Evolutionary conservation across 495 filamentous ascomycete genomes (phyloP), one percentile per base, ranked within the genome.

Genomic region (Penicillium cataractarum): DNA sequence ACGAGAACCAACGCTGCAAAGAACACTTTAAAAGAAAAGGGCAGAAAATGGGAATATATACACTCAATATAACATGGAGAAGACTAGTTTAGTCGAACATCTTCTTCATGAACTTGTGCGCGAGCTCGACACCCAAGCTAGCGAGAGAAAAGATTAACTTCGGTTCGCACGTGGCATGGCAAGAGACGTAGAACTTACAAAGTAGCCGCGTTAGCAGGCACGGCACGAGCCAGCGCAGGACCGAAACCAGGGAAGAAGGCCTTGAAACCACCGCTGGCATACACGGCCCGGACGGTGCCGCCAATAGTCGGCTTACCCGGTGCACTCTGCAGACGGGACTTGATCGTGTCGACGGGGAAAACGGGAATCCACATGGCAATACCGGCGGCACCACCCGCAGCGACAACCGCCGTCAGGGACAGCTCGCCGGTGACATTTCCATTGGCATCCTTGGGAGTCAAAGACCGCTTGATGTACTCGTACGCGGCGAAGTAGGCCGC

Each of bases 361-460:
- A 99, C 93, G 26, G 96, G 92, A 62, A 97, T 91, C 95, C 95
- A 99, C 96, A 99, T 99, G 24, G 95, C 93, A 51, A 99, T 87
- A 68, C 95, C 95, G 0, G 95, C 95, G 0, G 87, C 90, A 49
- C 91, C 95, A 61, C 95, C 95, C 0, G 95, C 95, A 37, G 85
- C 82, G 63, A 91, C 87, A n/a, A 99, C 85, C 4, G 95, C 96
- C 4, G 84, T 73, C 62, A 98, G 76, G 55, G 90, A 92, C 49
- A 98, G 79, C 64, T 93, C 79, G 32, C 80, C 80, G 13, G 83
- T 87, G 17, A 87, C 75, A 58, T 91, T 88, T 10, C 91, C 92
- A n/a, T 79, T 75, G 17, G 83, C 90, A 71, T 97, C 92, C 64
- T 88, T 86, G 15, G 93, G 93, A n/a, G 92, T 97, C 65, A 99